Conservation (phyloP, 129 eudicot genomes). For the Pulicaria dysenterica region DNA sequence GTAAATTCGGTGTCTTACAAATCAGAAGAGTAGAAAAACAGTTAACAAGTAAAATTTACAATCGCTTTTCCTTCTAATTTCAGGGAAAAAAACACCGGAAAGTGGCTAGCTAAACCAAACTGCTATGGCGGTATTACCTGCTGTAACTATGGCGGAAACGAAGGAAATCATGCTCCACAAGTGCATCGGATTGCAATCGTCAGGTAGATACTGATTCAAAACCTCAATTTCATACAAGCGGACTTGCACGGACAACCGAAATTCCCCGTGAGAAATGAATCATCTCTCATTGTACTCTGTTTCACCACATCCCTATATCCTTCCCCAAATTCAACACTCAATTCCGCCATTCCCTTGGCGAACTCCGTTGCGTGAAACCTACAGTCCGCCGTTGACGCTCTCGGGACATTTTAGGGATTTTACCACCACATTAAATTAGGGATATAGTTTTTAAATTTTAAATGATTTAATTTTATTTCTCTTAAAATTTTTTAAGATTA, state of each 20-base stretch:
- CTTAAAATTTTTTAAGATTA: too few relatives aligned
- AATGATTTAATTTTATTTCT: too few relatives aligned
- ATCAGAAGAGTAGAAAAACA: neutral
- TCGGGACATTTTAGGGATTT: constrained; percentile 12
- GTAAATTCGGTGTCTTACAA: constrained; percentile 4
- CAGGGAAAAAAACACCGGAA: neutral
- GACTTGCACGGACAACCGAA: constrained; percentile 51
- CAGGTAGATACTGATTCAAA: constrained; percentile 74
- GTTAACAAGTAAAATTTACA: neutral
- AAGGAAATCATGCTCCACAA: constrained; percentile 67
- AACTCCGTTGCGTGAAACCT: constrained; percentile 77
- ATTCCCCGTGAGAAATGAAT: constrained; percentile 59
- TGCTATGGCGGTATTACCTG: constrained; percentile 59
- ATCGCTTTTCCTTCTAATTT: constrained; percentile 11
- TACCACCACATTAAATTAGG: too few relatives aligned
- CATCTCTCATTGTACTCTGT: constrained; percentile 74
- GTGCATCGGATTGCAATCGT: constrained; percentile 86
- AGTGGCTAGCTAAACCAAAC: neutral
- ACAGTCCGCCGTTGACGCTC: constrained; percentile 49
- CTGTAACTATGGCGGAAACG: constrained; percentile 58
- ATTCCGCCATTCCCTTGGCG: constrained; percentile 83
- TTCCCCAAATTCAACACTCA: constrained; percentile 84
- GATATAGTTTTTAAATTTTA: too few relatives aligned
- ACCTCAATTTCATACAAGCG: constrained; percentile 47
- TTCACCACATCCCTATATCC: constrained; percentile 83